These are phyloP conservation scores for Larix sibirica DNA, from an alignment of 83 land plant species.

Conservation along the genomic window DNA sequence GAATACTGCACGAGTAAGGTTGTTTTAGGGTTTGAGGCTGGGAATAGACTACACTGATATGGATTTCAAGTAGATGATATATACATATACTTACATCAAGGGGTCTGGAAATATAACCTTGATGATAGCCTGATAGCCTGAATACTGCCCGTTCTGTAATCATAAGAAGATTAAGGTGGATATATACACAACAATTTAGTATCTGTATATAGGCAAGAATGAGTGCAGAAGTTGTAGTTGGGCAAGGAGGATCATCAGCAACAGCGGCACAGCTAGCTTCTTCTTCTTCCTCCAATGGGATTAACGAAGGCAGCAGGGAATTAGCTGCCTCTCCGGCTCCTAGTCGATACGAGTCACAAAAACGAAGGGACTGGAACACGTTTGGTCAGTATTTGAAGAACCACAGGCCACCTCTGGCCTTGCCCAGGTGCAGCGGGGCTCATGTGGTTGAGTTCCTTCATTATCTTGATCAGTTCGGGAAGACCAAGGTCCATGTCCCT, in stretches of 20 bases:
- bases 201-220: not conserved
- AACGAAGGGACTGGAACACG: conserved; percentile 50
- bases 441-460: conserved; percentile 48
- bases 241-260: not conserved
- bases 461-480: conserved; percentile 48
- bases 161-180: too few species aligned
- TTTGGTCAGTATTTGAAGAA: conserved; percentile 50
- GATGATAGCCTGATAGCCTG: too few species aligned
- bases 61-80: conserved; percentile 10
- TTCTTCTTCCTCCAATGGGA: conserved; percentile 14
- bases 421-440: conserved; percentile 46
- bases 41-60: not conserved
- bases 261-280: too few species aligned
- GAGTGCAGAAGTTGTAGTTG: conserved; percentile 10
- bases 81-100: too few species aligned
- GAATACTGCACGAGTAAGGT: too few species aligned
- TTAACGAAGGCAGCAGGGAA: conserved; percentile 2
- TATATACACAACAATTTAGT: too few species aligned
- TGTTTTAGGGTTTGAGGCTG: too few species aligned
- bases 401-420: conserved; percentile 48
- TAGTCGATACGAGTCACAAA: conserved; percentile 45
- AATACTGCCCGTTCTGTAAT: too few species aligned
- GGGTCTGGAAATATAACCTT: too few species aligned
- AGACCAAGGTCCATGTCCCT: conserved; percentile 38
- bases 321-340: conserved; percentile 23